phyloP scores from a whole-genome alignment of 2,329 filamentous ascomycete genomes.

The Fusarium albosuccineum region DNA sequence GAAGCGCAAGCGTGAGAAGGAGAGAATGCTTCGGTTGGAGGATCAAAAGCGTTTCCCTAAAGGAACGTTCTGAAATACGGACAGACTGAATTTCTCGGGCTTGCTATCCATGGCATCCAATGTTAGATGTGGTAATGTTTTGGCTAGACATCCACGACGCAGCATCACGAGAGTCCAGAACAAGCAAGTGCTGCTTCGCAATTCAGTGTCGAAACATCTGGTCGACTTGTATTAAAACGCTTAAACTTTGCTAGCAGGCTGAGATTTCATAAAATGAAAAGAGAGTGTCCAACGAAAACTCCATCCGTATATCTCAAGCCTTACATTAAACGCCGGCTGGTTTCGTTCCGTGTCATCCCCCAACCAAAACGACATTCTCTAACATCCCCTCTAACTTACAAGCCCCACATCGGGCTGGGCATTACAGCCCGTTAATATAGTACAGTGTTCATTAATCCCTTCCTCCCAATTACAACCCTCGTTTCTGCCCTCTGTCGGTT shows the following conservation, averaged over 20 bases:
- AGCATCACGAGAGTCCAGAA: not conserved
- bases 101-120: no score
- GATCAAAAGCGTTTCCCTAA: no score
- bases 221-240: not conserved
- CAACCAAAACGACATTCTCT: constrained; percentile 25
- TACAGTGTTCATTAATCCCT: constrained; percentile 6
- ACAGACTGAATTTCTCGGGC: no score
- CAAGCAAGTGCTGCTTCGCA: not conserved
- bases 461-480: constrained; percentile 8
- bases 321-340: constrained; percentile 31
- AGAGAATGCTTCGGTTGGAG: no score
- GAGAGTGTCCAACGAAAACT: constrained; percentile 17
- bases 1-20: no score
- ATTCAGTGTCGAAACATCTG: not conserved
- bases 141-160: not conserved
- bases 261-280: constrained; percentile 16
- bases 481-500: not conserved
- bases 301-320: constrained; percentile 28
- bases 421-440: not conserved
- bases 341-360: constrained; percentile 16
- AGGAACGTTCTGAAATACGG: no score
- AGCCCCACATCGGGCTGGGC: not conserved
- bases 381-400: constrained; percentile 7
- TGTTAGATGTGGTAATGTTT: no score
- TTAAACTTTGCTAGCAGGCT: constrained; percentile 3